Conservation (phyloP, 2,329 filamentous ascomycete genomes). For the Pseudogymnoascus sp. region DNA sequence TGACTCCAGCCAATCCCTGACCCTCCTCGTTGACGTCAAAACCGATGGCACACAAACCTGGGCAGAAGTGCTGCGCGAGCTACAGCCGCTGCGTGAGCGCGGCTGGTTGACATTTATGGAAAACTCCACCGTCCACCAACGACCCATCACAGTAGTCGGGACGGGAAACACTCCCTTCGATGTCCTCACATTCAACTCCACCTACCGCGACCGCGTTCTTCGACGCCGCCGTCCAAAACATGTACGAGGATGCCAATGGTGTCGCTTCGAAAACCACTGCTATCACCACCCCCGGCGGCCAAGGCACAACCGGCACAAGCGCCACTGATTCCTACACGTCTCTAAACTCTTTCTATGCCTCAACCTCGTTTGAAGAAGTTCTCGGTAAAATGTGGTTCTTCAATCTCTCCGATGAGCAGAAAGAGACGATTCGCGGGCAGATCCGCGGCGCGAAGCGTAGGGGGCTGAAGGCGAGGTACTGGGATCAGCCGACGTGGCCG, state of each 20-base stretch:
- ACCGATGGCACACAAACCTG: conserved; percentile 46
- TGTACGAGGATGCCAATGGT: conserved; percentile 28
- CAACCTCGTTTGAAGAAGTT: conserved; percentile 46
- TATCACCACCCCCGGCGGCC: conserved; percentile 24
- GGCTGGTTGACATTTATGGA: conserved; percentile 52
- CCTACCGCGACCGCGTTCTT: conserved; percentile 57
- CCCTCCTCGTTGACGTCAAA: conserved; percentile 66
- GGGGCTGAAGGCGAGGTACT: conserved; percentile 53
- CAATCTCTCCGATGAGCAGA: conserved; percentile 40
- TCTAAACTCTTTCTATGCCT: conserved; percentile 62
- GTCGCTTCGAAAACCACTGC: conserved; percentile 16
- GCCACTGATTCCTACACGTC: conserved; percentile 36
- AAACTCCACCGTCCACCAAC: conserved; percentile 41
- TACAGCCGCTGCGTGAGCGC: conserved; percentile 51
- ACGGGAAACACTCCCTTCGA: conserved; percentile 60
- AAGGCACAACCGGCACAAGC: conserved; percentile 38
- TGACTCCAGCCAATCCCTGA: conserved; percentile 46
- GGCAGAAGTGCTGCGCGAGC: conserved; percentile 45
- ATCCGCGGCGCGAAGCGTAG: conserved; percentile 41
- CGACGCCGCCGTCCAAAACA: conserved; percentile 53
- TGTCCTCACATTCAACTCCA: conserved; percentile 44
- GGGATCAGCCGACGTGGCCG: conserved; percentile 55
- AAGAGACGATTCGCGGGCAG: conserved; percentile 39
- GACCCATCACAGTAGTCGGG: conserved; percentile 62
- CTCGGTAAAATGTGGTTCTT: conserved; percentile 44